Base-by-base conservation (phyloP, 331 rosid genomes). In the Quercus lobata region DNA sequence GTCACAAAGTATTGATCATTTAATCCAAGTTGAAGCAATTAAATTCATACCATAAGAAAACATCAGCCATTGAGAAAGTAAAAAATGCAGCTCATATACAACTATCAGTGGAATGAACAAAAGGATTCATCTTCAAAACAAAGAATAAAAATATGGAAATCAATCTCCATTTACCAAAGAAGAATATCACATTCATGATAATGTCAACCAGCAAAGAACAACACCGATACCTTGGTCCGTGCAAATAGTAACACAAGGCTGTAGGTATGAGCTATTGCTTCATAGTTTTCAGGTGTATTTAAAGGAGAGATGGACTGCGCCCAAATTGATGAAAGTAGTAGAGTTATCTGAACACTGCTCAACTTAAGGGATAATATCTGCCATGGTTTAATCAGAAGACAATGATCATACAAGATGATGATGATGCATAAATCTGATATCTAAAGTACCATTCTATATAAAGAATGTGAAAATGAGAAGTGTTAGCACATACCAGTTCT, bases 191-290 rank as follows among this genome's bases (percentile, higher is more conserved):
- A 49, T 49, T 49, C 55, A 49, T 14, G 55, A 14, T 49, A 49
- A 49, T 49, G 55, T 49, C 55, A 49, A 49, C 17, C 55, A 73
- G 57, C 63, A 34, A 73, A 57, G 77, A 49, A 46, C 34, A 56
- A 54, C 44, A 74, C 55, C 37, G 46, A 70, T 87, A 93, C 99
- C 99, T 93, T 96, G 25, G 90, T 84, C 79, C 87, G 84, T 80
- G 98, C 92, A 86, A 90, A 89, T 82, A 93, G 85, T 86, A 92
- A 79, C 71, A 92, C 86, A 77, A 96, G 89, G 86, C 92, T 87
- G 85, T 92, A 91, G 10, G 98, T 89, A 79, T 87, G 90, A 77
- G 99, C 87, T 66, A 96, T 89, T 83, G 92, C 98, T 96, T 92
- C 99, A 84, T 93, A 96, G 81, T 90, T 93, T 83, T 79, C 92